Base-by-base conservation (phyloP, 768 basidiomycete genomes). In the Xerocomellus chrysenteron region DNA sequence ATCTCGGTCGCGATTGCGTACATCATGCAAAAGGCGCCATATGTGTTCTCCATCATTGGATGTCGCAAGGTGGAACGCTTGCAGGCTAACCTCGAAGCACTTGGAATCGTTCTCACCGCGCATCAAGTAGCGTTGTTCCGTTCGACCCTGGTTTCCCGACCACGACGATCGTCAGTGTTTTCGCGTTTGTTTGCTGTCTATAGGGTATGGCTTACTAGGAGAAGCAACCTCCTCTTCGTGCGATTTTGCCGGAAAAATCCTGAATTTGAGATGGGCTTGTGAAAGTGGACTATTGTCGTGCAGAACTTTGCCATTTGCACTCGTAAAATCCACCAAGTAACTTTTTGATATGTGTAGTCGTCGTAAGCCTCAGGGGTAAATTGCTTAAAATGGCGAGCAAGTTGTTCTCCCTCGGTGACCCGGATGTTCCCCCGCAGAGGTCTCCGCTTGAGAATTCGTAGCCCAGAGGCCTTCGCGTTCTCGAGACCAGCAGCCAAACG, bases 11-110 rank as follows among this genome's bases (percentile, higher is more conserved):
- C 78, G 13, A 74, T 80, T 55, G 75, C 75, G 14, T 78, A 78
- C 41, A 62, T 80, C 40, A 70, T 80, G 68, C 76, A 76, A 44
- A 81, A 80, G 63, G 66, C 77, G n/a, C 74, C 75, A 0, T 77
- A 74, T 42, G 76, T 78, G 8, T 80, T 80, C 61, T 76, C 76
- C 0, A 67, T 78, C 48, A 62, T 78, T 24, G 77, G 76, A 11
- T 74, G 76, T 4, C 71, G 77, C 63, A 81, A 80, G 57, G 63
- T 77, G 37, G 74, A 79, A 64, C 75, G 78, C n/a, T 58, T 81
- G 26, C 43, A 64, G 30, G 73, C 70, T 33, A 80, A 79, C 54
- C 57, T 81, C 33, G 70, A 78, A 55, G 78, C 78, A 13, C 64
- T 80, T 17, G 68, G 72, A 37, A 73, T 80, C 32, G 11, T 32